Percentiles rank a stretch among this genome's conserved stretches.
These are phyloP conservation scores for Schizosaccharomyces octosporus DNA, from an alignment of 805 yeast species.

Conservation along the genomic window DNA sequence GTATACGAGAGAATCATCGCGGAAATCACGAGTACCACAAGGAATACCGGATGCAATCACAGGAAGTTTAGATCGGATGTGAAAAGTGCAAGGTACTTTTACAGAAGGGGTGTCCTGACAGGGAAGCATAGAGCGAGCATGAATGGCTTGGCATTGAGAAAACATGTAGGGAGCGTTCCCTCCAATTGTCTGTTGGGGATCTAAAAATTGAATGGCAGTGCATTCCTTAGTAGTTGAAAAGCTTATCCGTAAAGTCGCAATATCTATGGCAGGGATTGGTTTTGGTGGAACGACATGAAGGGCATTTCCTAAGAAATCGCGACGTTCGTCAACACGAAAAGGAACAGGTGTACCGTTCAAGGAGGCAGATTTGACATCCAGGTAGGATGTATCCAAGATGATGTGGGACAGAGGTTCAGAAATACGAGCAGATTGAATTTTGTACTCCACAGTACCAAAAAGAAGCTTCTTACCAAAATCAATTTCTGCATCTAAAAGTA, in stretches of 20 bases:
- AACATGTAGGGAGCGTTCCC: conserved; percentile 45
- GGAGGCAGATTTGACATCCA: conserved; percentile 22
- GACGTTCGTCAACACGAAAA: not conserved
- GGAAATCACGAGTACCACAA: conserved; percentile 3
- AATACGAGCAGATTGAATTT: conserved; percentile 16
- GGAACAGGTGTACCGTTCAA: conserved; percentile 6
- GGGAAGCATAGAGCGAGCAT: conserved; percentile 69
- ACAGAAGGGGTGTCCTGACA: conserved; percentile 78
- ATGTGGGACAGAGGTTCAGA: conserved; percentile 14
- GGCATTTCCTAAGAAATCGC: conserved; percentile 21
- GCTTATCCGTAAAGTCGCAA: conserved; percentile 4
- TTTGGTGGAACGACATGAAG: conserved; percentile 13
- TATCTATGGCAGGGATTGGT: not conserved
- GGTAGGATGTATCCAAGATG: conserved; percentile 44
- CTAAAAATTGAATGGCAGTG: conserved; percentile 70
- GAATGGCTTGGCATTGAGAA: conserved; percentile 81
- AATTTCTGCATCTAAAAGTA: conserved; percentile 18
- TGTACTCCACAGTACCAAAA: conserved; percentile 29
- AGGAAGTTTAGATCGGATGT: conserved; percentile 28
- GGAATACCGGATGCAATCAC: conserved; percentile 48
- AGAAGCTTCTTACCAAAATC: conserved; percentile 29
- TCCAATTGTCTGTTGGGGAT: conserved; percentile 51
- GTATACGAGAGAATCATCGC: conserved; percentile 14
- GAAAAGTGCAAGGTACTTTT: conserved; percentile 29
- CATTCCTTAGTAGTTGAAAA: conserved; percentile 50